These are phyloP conservation scores for Aspergillus carbonarius DNA, from an alignment of 2,329 filamentous ascomycete species.

Conservation along the genomic window DNA sequence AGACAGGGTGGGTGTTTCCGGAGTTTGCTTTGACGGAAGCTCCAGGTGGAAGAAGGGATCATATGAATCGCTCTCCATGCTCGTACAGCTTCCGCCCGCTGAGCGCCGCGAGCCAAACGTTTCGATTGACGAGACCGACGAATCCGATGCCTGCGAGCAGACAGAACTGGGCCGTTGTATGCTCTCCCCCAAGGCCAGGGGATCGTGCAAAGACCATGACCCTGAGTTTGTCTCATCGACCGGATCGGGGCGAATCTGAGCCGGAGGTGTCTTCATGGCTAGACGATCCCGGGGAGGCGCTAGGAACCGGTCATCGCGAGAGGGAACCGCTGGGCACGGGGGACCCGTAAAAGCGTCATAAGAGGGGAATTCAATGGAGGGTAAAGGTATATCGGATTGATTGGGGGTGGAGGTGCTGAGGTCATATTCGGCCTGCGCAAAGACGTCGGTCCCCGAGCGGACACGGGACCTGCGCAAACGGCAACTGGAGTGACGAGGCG, in stretches of 20 bases:
- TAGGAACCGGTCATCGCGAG: constrained; percentile 36
- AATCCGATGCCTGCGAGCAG: constrained; percentile 61
- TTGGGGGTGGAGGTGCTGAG: constrained; percentile 34
- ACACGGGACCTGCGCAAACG: constrained; percentile 43
- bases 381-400: constrained; percentile 41
- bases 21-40: constrained; percentile 36
- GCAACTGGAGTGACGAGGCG: constrained; percentile 45
- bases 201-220: constrained; percentile 34
- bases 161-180: constrained; percentile 58
- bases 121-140: constrained; percentile 60
- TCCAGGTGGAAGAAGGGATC: constrained; percentile 56
- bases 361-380: constrained; percentile 43
- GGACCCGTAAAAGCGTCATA: constrained; percentile 28
- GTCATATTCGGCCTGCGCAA: constrained; percentile 34
- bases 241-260: constrained; percentile 44
- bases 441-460: constrained; percentile 38
- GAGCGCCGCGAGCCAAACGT: constrained; percentile 59
- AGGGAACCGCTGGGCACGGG: constrained; percentile 24
- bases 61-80: constrained; percentile 58
- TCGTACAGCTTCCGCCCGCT: constrained; percentile 60
- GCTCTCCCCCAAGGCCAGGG: constrained; percentile 38
- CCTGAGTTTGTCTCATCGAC: constrained; percentile 30
- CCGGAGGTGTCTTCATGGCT: constrained; percentile 45
- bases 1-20: constrained; percentile 40
- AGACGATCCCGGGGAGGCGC: constrained; percentile 40